These are phyloP conservation scores for Sarocladiaceae sp. DNA, from an alignment of 2,329 filamentous ascomycete genomes.

Conservation along the genomic window DNA sequence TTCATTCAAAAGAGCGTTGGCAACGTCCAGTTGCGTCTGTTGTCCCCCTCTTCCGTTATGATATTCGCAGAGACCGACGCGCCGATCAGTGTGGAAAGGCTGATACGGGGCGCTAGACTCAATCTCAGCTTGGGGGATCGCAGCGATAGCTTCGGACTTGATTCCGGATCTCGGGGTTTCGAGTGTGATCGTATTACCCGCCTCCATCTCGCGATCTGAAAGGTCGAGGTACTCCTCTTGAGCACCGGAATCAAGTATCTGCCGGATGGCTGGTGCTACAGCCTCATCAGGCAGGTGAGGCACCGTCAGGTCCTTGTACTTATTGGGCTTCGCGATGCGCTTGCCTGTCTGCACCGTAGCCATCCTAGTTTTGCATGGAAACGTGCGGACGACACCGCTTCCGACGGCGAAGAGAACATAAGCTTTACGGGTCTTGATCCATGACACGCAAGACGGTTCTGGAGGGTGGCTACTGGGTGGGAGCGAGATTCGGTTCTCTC, in stretches of 20 bases:
- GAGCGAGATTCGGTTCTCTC: conserved; percentile 67
- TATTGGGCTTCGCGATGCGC: conserved; percentile 46
- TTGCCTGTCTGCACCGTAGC: conserved; percentile 47
- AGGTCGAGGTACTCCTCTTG: conserved; percentile 51
- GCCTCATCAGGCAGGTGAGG: conserved; percentile 54
- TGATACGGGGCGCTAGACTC: conserved; percentile 95
- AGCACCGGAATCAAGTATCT: conserved; percentile 42
- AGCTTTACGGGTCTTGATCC: conserved; percentile 57
- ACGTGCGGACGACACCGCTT: conserved; percentile 59
- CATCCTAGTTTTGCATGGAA: conserved; percentile 51
- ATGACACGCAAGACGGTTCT: conserved; percentile 54
- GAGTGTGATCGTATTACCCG: conserved; percentile 47
- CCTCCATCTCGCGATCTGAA: conserved; percentile 45
- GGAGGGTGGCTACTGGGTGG: conserved; percentile 50
- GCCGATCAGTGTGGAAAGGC: conserved; percentile 86
- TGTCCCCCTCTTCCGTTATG: conserved; percentile 24
- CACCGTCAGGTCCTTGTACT: conserved; percentile 62
- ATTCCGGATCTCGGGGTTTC: conserved; percentile 28
- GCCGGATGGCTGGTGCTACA: conserved; percentile 49
- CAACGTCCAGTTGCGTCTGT: conserved; percentile 24
- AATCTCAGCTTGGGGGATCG: conserved; percentile 74
- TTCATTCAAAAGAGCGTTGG: conserved; percentile 34
- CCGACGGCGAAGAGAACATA: conserved; percentile 60
- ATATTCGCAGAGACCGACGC: conserved; percentile 72
- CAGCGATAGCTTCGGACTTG: conserved; percentile 38